These are phyloP conservation scores for Mycena epipterygia DNA, from an alignment of 768 basidiomycete species.

Conservation along the genomic window DNA sequence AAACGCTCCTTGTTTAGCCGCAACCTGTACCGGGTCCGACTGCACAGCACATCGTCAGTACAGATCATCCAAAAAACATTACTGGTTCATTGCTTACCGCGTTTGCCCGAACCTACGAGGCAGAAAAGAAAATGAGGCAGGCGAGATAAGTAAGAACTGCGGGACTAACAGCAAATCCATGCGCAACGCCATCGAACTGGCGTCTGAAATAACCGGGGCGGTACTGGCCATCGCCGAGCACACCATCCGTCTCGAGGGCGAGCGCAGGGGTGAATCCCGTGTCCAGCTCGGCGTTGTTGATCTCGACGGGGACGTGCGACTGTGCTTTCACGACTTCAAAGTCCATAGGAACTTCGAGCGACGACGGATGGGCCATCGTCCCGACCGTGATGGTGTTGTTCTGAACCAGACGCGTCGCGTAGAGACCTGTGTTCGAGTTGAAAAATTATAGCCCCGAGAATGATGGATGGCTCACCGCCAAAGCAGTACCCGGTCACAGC, in stretches of 20 bases:
- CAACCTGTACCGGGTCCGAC: conserved; percentile 36
- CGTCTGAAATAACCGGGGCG: conserved; percentile 31
- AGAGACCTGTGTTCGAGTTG: conserved; percentile 27
- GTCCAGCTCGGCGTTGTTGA: conserved; percentile 38
- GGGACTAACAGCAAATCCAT: conserved; percentile 36
- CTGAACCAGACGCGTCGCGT: conserved; percentile 33
- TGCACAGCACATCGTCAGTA: background rate
- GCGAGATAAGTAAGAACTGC: background rate
- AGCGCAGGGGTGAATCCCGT: conserved; percentile 33
- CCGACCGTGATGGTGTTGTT: conserved; percentile 38
- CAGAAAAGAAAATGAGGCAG: background rate
- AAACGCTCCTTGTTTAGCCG: conserved; percentile 37
- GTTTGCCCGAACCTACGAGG: conserved; percentile 33
- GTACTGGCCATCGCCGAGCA: conserved; percentile 30
- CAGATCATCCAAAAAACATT: background rate
- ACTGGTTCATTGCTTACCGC: conserved; percentile 18
- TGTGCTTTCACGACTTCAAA: conserved; percentile 32
- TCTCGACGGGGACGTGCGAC: conserved; percentile 32
- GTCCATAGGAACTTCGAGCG: conserved; percentile 32
- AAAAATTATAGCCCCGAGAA: background rate
- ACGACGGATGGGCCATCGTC: conserved; percentile 35
- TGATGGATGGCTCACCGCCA: conserved; percentile 35
- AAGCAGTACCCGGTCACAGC: conserved; percentile 55
- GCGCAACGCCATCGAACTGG: conserved; percentile 33
- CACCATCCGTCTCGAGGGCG: conserved; percentile 31